Evolutionary conservation across 495 filamentous ascomycete genomes (phyloP).

Genomic region (Friedmanniomyces simplex): DNA sequence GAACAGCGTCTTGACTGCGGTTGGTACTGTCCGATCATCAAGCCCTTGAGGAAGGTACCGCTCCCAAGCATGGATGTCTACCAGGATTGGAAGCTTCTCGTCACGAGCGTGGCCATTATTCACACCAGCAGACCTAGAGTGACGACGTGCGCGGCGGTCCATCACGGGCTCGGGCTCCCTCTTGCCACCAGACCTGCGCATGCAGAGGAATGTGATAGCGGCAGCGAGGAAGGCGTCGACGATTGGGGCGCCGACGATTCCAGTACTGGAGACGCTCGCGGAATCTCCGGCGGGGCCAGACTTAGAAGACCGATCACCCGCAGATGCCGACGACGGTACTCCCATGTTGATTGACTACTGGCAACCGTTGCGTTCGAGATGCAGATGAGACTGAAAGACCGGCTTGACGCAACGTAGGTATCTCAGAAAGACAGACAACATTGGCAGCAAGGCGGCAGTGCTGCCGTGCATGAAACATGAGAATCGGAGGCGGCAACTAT

Average conservation of each 20-base stretch:
- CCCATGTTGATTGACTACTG: not conserved
- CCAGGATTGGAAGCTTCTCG: not conserved
- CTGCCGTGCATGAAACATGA: no score
- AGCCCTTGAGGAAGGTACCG: slow-evolving; percentile 19
- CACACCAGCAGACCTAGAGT: not conserved
- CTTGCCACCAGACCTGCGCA: not conserved
- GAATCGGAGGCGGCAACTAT: no score
- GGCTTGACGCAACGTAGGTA: not conserved
- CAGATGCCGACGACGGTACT: not conserved
- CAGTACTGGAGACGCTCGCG: not conserved
- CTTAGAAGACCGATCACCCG: no score
- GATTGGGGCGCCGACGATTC: not conserved
- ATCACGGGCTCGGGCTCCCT: not conserved
- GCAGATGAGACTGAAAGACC: not conserved
- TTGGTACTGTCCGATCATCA: no score
- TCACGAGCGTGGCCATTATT: no score
- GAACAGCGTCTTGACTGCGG: slow-evolving; percentile 15
- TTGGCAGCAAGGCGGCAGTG: no score
- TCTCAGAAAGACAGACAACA: not conserved
- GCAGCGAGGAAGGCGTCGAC: not conserved
- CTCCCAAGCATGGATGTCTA: not conserved
- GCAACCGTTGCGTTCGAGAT: not conserved
- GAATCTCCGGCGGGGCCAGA: not conserved
- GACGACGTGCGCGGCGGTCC: not conserved
- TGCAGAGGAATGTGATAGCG: not conserved